Evolutionary conservation across 1,139 yeast species (phyloP), one percentile per base, ranked within the genome.

Genomic region (Lodderomyces parapsilosis): DNA sequence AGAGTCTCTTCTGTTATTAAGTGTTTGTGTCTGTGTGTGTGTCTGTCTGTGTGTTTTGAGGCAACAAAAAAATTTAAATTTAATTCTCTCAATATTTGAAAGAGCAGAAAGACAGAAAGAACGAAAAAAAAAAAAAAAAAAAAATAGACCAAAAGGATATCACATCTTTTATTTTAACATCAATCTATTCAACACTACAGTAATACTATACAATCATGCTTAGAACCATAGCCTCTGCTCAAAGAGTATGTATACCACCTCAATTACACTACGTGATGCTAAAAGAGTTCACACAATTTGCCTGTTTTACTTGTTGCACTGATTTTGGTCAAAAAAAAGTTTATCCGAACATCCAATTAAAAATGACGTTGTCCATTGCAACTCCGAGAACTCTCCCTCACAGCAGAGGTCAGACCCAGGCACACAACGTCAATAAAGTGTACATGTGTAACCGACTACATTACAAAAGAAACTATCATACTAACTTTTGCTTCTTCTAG

Each of bases 401-500:
- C n/a, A 24, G 10, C n/a, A 24, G 27, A 10, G 27, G 23, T 6
- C 23, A 5, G 8, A 20, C 23, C 8, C 27, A 24, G 7, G 10
- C 10, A n/a, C 10, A 24, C 27, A 24, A 24, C 9, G n/a, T n/a
- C n/a, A n/a, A n/a, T n/a, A n/a, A n/a, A n/a, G n/a, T n/a, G n/a
- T n/a, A n/a, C n/a, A n/a, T 22, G 24, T 22, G 24, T 9, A 22
- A 22, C 24, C 24, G 24, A 24, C 28, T 7, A 11, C 11, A 10
- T 13, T 39, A 30, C 23, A 5, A 8, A 20, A 20, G 23, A 20
- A 8, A n/a, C n/a, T 20, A 20, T 20, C 23, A 20, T 20, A 20
- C 39, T 41, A 31, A 41, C 36, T 4, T 2, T 13, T 24, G 20
- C 13, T 17, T 25, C 34, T 34, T 39, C 17, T 42, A 68, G 73